Evolutionary conservation across 2,329 filamentous ascomycete species (phyloP), one percentile per base, ranked within the genome.

Genomic region (Apiospora pterosperma): DNA sequence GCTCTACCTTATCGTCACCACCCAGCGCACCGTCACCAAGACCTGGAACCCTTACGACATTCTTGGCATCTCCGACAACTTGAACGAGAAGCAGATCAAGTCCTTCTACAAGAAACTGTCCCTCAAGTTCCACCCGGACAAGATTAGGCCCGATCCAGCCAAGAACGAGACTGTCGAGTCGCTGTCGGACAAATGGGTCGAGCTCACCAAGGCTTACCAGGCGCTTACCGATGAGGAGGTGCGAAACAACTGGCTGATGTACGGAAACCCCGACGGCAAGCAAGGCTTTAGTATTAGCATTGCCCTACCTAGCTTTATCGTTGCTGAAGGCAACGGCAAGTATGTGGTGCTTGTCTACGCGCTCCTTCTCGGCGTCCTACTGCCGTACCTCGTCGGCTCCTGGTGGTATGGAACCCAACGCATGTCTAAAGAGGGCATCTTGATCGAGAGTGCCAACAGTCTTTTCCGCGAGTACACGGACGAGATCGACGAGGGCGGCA

Each of bases 341-440:
- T 98, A 96, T 75, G 91, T 99, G 63, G 84, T 99, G 66, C 83
- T 97, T 64, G 85, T 97, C 68, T 99, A 99, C 77, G 94, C 93
- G 41, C 79, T 90, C 38, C 85, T 98, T 42, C 88, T 99, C 62
- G 96, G 95, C 63, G 92, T 98, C 67, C 82, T 97, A 66, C 83
- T 99, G 62, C 96, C 96, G 3, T 99, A 96, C 77, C 83, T 96
- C 59, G 95, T 99, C 64, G 96, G 96, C 59, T 93, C 91, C 65
- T 99, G 96, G 96, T 99, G 96, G 96, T 99, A 99, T 76, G 96
- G 96, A 66, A 96, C 93, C 38, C 95, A 97, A 78, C 88, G 90
- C 72, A 88, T 92, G 78, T 98, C 96, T 41, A 96, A 95, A 80
- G 96, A 99, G 78, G 93, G 92, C 71, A 91, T 98, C 31, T 84